Evolutionary conservation across 176 grass and related monocot genomes (phyloP), one percentile per base, ranked within the genome.

Genomic region (Cenchrus fungigraminus): DNA sequence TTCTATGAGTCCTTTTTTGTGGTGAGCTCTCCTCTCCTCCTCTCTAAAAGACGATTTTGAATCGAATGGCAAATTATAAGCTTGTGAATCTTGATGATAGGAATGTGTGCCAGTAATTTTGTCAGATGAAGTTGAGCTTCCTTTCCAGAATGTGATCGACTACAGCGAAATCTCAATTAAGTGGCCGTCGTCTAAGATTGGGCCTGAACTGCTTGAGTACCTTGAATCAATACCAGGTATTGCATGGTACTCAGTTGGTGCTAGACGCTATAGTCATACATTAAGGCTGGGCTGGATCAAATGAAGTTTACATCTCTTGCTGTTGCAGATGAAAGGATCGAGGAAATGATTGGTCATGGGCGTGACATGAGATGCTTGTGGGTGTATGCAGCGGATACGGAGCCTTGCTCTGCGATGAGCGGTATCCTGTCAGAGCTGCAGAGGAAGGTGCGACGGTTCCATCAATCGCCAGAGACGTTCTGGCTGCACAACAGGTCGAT

Each of bases 71-170:
- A 42, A 82, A 47, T 60, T 14, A 6, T 72, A 22, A 76, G 44
- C 61, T 12, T 90, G 49, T 76, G 59, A n/a, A 69, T 76, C 60
- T 97, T 74, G 78, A 81, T 69, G 32, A 75, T 84, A 98, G 93
- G 97, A 98, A 93, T 96, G 97, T 47, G 91, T 98, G 46, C 97
- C 93, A 5, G 97, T 98, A 58, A 89, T 98, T 88, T 79, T 98
- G 71, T 98, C 97, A 86, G 97, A 98, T 86, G 81, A 95, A 94
- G 82, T 92, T 29, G 93, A 94, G 65, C 90, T 98, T 65, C 93
- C 97, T 83, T 98, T 98, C 74, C 93, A 98, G 83, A 90, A 98
- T 68, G 91, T 92, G 81, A 85, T 98, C 2, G 88, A 98, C 81
- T 98, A 96, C 76, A 81, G 80, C 6, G 87, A 92, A 73, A 85